Conservation (phyloP, 768 basidiomycete species). For the Collybia mongolica region DNA sequence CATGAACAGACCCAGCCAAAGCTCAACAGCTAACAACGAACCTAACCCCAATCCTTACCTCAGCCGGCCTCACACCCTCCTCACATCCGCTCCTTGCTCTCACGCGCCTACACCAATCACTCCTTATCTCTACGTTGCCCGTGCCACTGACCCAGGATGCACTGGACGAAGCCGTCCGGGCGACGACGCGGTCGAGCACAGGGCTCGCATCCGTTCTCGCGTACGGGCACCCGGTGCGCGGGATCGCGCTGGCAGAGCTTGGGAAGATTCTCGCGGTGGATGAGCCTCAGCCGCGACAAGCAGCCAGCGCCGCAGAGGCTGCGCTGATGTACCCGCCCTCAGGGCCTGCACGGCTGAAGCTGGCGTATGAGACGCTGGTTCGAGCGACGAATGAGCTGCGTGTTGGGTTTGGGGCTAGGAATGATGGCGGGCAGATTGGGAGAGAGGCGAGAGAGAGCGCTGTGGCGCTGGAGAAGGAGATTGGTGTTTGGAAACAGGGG, state of each 20-base stretch:
- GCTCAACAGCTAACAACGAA: slow-evolving; percentile 61
- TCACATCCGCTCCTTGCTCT: slow-evolving; percentile 79
- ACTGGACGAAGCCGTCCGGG: slow-evolving; percentile 64
- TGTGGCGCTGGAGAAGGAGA: slow-evolving; percentile 68
- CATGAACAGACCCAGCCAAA: slow-evolving; percentile 50
- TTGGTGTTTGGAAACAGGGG: slow-evolving; percentile 67
- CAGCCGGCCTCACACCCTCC: slow-evolving; percentile 58
- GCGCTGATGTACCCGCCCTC: slow-evolving; percentile 58
- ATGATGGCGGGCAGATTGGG: slow-evolving; percentile 74
- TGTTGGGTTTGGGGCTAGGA: slow-evolving; percentile 69
- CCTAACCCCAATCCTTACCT: slow-evolving; percentile 61
- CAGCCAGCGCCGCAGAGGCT: slow-evolving; percentile 13
- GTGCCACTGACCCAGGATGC: slow-evolving; percentile 40
- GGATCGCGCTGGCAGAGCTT: slow-evolving; percentile 72
- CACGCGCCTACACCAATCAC: slow-evolving; percentile 65
- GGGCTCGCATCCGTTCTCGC: slow-evolving; percentile 56
- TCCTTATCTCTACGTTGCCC: slow-evolving; percentile 56
- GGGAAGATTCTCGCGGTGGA: slow-evolving; percentile 82
- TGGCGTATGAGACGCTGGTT: slow-evolving; percentile 65
- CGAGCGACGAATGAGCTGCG: slow-evolving; percentile 59
- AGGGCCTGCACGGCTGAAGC: slow-evolving; percentile 58
- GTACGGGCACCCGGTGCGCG: slow-evolving; percentile 75
- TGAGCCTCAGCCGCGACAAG: slow-evolving; percentile 50
- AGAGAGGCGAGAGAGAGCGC: slow-evolving; percentile 56
- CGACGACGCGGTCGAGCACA: slow-evolving; percentile 48